Evolutionary conservation across 345 rosid species (phyloP), one percentile per base, ranked within the genome.

Genomic region (Eucalyptus pauciflora): DNA sequence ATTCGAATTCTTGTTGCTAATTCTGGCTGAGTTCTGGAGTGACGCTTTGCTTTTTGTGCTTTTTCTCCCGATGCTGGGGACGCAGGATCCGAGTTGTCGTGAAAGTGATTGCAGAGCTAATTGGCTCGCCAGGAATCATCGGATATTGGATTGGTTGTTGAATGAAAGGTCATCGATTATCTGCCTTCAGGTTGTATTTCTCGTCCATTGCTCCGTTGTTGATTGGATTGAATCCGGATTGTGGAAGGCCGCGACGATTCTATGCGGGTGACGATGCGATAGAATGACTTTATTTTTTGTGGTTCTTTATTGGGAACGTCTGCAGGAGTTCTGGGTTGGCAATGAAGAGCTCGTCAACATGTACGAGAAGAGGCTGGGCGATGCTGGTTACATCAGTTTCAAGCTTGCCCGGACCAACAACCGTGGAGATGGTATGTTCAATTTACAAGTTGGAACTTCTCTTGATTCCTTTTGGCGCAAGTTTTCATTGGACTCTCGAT

Each of bases 241-340:
- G 62, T 24, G 25, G 49, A 37, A 45, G 50, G 43, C 25, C 64
- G 5, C 31, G 31, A 10, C 12, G 15, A 37, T 37, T 37, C 43
- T 76, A 20, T 37, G 6, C 3, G 8, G 83, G 83, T 16, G 12
- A 20, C 3, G 13, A 87, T 27, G 49, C 7, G 18, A 25, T 48
- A 10, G 13, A 37, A 83, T 89, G 88, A 83, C 24, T 86, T 76
- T 17, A 20, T 31, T 33, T 67, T 67, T 79, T 86, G 71, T 50
- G 80, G 48, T 86, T 87, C 24, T 17, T 41, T 20, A 37, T 37
- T 37, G 46, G 27, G 6, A 41, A 37, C 11, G 83, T 37, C 27
- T 41, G 71, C 90, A 97, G 99, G 99, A 96, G 93, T 97, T 97
- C 89, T 97, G 99, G 99, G 94, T 94, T 52, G 97, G 97, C 45